Conservation (phyloP, 1,284 basidiomycete genomes). For the Malassezia sympodialis region DNA sequence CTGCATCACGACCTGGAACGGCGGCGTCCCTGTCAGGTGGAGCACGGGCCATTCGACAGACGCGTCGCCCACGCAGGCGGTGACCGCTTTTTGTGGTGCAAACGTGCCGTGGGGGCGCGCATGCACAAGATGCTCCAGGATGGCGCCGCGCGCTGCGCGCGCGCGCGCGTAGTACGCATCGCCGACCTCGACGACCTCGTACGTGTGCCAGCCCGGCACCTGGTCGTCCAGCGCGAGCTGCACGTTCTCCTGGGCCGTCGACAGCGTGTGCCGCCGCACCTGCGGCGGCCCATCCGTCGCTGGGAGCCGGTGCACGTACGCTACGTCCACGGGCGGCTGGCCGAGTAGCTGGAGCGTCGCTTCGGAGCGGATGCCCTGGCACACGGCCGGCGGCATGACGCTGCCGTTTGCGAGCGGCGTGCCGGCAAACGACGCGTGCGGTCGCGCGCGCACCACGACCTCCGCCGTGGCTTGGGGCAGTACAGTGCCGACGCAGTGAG, state of each 20-base stretch:
- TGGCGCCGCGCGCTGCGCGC: slow-evolving; percentile 52
- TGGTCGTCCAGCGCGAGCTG: slow-evolving; percentile 74
- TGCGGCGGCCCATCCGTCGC: slow-evolving; percentile 7
- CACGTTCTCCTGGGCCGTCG: slow-evolving; percentile 70
- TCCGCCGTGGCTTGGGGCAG: slow-evolving; percentile 57
- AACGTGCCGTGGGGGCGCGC: slow-evolving; percentile 27
- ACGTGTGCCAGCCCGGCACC: slow-evolving; percentile 69
- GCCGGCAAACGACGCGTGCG: slow-evolving; percentile 49
- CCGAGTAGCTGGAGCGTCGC: slow-evolving; percentile 71
- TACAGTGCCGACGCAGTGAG: slow-evolving; percentile 70
- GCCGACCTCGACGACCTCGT: slow-evolving; percentile 75
- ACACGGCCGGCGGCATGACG: slow-evolving; percentile 61
- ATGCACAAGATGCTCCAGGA: slow-evolving; percentile 35
- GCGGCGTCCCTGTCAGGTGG: slow-evolving; percentile 61
- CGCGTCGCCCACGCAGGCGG: slow-evolving; percentile 55
- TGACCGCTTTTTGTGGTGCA: slow-evolving; percentile 47
- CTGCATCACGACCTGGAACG: slow-evolving; percentile 71
- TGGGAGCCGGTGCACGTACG: slow-evolving; percentile 25
- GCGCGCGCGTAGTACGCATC: slow-evolving; percentile 59
- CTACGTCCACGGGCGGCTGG: slow-evolving; percentile 46
- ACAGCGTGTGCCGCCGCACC: slow-evolving; percentile 55
- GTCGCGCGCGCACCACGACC: slow-evolving; percentile 67
- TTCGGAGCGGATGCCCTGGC: slow-evolving; percentile 66
- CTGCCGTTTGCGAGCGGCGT: slow-evolving; percentile 22
- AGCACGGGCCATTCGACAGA: slow-evolving; percentile 48